Evolutionary conservation across 164 flowering plant genomes (phyloP), one percentile per base, ranked within the genome.

Genomic region (Umbellularia californica): DNA sequence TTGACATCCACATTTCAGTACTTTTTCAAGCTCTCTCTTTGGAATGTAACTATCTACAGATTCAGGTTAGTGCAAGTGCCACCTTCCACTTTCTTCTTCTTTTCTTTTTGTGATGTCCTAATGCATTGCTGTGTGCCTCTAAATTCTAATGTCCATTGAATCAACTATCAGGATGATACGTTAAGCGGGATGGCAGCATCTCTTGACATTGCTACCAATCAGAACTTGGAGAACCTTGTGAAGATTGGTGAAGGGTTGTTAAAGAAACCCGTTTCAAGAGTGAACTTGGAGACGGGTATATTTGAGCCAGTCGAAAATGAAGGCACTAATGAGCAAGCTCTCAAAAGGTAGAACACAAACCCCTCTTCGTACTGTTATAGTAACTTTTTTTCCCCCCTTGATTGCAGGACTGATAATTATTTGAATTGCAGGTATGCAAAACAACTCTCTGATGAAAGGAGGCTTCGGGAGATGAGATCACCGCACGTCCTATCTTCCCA

Each of bases 261-360:
- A 74, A 76, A 82, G 69, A 78, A 84, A 62, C 85, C 83, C 24
- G 82, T 78, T 70, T 74, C 84, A 0, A 76, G 85, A 69, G 76
- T 81, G 23, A 81, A 85, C 72, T 50, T 81, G 67, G 74, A 73
- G 47, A 85, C 83, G 1, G 86, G 88, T 47, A 11, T n/a, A 1
- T 24, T n/a, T 22, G 83, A 77, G 7, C 77, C 82, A 41, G 50
- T 74, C 25, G 9, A 14, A 17, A 71, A 75, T 51, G 82, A 70
- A 19, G 85, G 81, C 58, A 84, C 83, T 23, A 84, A 85, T 73
- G 81, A 78, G 69, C 79, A 81, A 10, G 84, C 81, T 25, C 81
- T 85, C 30, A 84, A 24, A 63, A 84, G 64, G 88, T 85, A 76
- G 6, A 10, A 20, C 33, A 23, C 27, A 33, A 23, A 70, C 25